phyloP scores from a whole-genome alignment of 371 early-diverging fungal genomes.

The Mycotypha africana region DNA sequence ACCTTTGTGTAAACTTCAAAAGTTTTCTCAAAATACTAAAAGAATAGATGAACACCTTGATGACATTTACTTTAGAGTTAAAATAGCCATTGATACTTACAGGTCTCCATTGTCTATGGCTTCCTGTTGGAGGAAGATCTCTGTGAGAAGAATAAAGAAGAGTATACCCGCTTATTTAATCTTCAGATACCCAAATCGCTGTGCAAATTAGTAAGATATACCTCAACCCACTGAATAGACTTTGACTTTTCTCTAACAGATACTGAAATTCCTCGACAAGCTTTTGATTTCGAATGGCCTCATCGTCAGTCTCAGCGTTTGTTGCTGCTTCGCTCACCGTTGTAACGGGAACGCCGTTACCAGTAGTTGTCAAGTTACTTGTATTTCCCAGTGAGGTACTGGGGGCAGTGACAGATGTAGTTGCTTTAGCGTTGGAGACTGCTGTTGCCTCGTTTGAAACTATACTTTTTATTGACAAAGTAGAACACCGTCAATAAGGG shows the following conservation, averaged over 20 bases:
- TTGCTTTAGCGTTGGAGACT: too few relatives aligned
- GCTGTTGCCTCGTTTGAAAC: too few relatives aligned
- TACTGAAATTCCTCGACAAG: constrained; percentile 88
- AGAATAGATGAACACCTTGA: too few relatives aligned
- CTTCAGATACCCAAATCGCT: too few relatives aligned
- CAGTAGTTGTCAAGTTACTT: too few relatives aligned
- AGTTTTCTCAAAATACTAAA: constrained; percentile 88
- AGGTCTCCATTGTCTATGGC: constrained; percentile 73
- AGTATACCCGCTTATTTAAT: not conserved
- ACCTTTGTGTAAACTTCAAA: constrained; percentile 95
- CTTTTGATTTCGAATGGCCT: constrained; percentile 38
- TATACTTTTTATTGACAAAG: too few relatives aligned
- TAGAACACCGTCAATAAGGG: too few relatives aligned
- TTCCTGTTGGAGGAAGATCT: constrained; percentile 73
- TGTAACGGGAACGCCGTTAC: too few relatives aligned
- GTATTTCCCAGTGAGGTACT: too few relatives aligned
- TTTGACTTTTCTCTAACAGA: constrained; percentile 94
- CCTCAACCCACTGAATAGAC: constrained; percentile 91
- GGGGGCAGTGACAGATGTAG: too few relatives aligned
- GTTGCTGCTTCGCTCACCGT: too few relatives aligned
- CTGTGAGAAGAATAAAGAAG: constrained; percentile 28
- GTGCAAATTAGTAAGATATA: constrained; percentile 21
- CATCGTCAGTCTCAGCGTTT: constrained; percentile 14
- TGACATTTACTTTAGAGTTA: not conserved
- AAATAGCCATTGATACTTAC: constrained; percentile 13